These are phyloP conservation scores for Aspergillus pseudotamarii DNA, from an alignment of 2,329 filamentous ascomycete species.

Conservation along the genomic window DNA sequence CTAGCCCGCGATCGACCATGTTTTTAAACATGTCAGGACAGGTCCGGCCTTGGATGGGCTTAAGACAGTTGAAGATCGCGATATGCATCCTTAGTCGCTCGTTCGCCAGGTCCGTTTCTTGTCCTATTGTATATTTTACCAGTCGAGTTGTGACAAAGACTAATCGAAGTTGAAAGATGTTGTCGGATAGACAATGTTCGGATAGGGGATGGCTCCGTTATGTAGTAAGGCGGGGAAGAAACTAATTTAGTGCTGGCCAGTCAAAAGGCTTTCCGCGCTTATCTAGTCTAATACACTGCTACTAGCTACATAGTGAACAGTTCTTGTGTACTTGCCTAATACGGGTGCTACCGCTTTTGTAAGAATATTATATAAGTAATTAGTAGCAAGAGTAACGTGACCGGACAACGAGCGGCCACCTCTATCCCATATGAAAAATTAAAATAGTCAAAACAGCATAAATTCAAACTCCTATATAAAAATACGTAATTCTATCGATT, in stretches of 20 bases:
- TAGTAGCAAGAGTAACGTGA: too few relatives aligned
- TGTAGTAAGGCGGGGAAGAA: neutral
- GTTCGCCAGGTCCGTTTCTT: neutral
- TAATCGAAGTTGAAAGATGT: fast-evolving
- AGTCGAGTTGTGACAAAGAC: neutral
- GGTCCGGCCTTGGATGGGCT: neutral
- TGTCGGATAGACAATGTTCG: neutral
- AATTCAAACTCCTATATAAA: too few relatives aligned
- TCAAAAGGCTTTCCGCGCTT: too few relatives aligned
- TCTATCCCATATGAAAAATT: too few relatives aligned
- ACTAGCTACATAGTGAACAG: too few relatives aligned
- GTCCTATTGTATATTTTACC: neutral
- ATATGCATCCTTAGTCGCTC: neutral
- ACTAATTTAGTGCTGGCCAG: neutral
- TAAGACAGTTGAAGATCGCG: neutral
- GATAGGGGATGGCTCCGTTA: neutral
- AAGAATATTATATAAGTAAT: too few relatives aligned
- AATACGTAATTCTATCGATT: too few relatives aligned
- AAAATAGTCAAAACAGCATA: too few relatives aligned
- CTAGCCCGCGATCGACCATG: neutral
- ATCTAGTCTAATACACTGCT: too few relatives aligned
- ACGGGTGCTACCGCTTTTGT: too few relatives aligned
- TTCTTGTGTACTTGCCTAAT: too few relatives aligned
- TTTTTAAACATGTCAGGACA: neutral
- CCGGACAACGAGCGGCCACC: too few relatives aligned